These are phyloP conservation scores for Trametes villosa DNA, from an alignment of 768 basidiomycete species.

Conservation along the genomic window DNA sequence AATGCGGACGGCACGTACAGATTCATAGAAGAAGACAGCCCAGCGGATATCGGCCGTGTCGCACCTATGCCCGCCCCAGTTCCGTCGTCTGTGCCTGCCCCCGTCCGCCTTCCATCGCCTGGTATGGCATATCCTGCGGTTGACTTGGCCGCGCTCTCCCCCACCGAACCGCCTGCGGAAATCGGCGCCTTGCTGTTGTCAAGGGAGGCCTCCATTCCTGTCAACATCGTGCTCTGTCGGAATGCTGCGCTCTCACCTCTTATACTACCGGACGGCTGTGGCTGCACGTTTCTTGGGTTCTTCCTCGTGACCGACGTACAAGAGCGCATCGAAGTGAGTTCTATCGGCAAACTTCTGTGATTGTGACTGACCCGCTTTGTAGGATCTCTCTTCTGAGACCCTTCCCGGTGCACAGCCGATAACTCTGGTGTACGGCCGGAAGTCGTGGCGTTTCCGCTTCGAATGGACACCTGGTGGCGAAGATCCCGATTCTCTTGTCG, in stretches of 20 bases:
- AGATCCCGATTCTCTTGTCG: not conserved
- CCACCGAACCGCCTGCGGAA: not conserved
- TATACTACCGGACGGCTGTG: not conserved
- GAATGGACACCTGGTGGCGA: constrained; percentile 16
- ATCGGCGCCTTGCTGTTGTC: not conserved
- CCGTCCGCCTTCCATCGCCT: not conserved
- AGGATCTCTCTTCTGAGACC: not conserved
- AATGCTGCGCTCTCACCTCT: not conserved
- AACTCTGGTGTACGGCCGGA: not conserved
- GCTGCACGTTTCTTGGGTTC: constrained; percentile 12
- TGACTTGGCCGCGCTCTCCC: not conserved
- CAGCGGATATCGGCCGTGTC: not conserved
- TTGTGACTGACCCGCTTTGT: not conserved
- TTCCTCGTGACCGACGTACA: constrained; percentile 6
- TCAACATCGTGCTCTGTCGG: constrained; percentile 8
- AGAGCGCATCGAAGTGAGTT: not conserved
- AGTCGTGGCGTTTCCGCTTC: constrained; percentile 12
- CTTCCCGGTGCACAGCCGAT: not conserved
- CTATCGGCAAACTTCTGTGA: no score
- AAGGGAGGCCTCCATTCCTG: not conserved
- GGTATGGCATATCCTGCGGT: no score
- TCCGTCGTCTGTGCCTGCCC: not conserved
- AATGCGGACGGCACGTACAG: no score
- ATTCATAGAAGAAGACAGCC: no score
- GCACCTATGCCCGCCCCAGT: not conserved